phyloP scores from a whole-genome alignment of 2,329 filamentous ascomycete species.

The Talaromyces sp. region DNA sequence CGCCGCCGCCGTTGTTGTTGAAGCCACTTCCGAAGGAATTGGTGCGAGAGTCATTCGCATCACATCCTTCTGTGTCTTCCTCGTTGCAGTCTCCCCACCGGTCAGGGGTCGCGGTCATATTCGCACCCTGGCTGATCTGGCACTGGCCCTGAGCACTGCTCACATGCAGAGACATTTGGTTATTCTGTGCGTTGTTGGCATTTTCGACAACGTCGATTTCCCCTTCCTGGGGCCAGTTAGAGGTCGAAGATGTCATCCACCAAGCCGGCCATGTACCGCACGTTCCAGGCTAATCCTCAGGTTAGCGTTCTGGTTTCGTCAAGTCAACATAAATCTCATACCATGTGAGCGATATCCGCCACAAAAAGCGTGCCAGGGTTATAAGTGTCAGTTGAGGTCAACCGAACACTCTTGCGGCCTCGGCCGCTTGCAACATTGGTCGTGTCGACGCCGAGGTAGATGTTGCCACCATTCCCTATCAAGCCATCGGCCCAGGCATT shows the following conservation, averaged over 20 bases:
- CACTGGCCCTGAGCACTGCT: conserved; percentile 41
- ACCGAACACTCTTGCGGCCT: conserved; percentile 64
- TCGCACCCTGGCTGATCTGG: conserved; percentile 26
- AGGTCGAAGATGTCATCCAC: conserved; percentile 43
- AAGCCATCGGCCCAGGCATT: conserved; percentile 53
- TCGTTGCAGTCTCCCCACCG: conserved; percentile 51
- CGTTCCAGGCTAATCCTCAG: too few relatives aligned
- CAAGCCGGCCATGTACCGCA: too few relatives aligned
- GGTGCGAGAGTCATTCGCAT: conserved; percentile 45
- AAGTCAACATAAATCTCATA: too few relatives aligned
- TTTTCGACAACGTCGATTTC: conserved; percentile 80
- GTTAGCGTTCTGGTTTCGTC: too few relatives aligned
- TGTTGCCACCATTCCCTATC: conserved; percentile 49
- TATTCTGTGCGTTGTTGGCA: conserved; percentile 56
- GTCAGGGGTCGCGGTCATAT: too few relatives aligned
- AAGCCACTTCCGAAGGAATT: conserved; percentile 61
- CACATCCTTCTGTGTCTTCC: conserved; percentile 53
- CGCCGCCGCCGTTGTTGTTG: conserved; percentile 62
- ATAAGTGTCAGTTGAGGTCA: conserved; percentile 60
- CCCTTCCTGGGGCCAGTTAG: conserved; percentile 63
- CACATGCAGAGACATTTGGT: conserved; percentile 60
- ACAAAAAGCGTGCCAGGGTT: conserved; percentile 61
- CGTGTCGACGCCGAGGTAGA: conserved; percentile 66
- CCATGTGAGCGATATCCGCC: conserved; percentile 68
- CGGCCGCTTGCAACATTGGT: conserved; percentile 48